phyloP scores from a whole-genome alignment of 768 basidiomycete species.

The Rhizopogon vinicolor region DNA sequence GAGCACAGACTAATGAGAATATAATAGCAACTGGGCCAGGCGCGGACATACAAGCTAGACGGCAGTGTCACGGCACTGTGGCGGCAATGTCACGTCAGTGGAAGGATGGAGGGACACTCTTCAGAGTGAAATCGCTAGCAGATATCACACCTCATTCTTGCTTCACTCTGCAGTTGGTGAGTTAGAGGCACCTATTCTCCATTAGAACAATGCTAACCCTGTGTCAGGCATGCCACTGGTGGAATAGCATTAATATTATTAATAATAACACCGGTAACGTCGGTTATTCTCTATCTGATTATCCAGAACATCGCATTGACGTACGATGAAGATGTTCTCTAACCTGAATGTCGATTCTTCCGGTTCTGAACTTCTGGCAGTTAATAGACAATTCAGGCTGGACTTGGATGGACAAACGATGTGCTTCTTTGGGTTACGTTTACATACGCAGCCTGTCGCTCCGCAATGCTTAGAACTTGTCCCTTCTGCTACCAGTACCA shows the following conservation, averaged over 20 bases:
- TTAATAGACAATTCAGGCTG: constrained; percentile 85
- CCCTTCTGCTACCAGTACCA: not conserved
- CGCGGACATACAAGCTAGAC: constrained; percentile 53
- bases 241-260: constrained; percentile 49
- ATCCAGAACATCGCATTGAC: not conserved
- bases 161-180: constrained; percentile 82
- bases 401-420: constrained; percentile 90
- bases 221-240: constrained; percentile 77
- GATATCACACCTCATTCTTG: constrained; percentile 62
- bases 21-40: constrained; percentile 46
- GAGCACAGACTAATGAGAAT: constrained; percentile 32
- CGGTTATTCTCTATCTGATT: constrained; percentile 23
- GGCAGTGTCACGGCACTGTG: constrained; percentile 53
- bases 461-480: constrained; percentile 58
- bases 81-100: constrained; percentile 53
- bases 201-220: not conserved
- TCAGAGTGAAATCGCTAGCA: constrained; percentile 75
- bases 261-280: constrained; percentile 66
- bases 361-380: constrained; percentile 76
- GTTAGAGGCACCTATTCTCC: constrained; percentile 14
- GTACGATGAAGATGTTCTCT: constrained; percentile 68
- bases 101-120: constrained; percentile 67
- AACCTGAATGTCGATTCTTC: constrained; percentile 72
- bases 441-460: constrained; percentile 50
- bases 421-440: constrained; percentile 72